Conservation (phyloP, 805 yeast genomes). For the Schwanniomyces pseudopolymorphus region DNA sequence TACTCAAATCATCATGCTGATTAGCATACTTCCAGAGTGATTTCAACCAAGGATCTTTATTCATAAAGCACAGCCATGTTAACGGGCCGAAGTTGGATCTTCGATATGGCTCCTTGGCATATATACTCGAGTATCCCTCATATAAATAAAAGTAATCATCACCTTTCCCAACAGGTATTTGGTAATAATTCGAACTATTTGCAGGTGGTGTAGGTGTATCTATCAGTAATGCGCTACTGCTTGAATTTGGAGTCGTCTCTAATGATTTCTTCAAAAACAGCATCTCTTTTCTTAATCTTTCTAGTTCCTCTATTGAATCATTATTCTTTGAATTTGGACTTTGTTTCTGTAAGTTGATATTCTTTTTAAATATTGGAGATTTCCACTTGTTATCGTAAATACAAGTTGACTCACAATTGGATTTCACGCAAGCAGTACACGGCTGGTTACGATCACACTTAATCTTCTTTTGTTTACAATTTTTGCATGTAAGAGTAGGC, state of each 20-base stretch:
- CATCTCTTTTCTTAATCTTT: conserved; percentile 16
- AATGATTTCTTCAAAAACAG: conserved; percentile 12
- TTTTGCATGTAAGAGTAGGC: conserved; percentile 31
- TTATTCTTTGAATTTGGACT: neutral
- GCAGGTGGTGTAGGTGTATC: neutral
- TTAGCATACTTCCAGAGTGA: conserved; percentile 6
- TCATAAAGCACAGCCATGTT: conserved; percentile 42
- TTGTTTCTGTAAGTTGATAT: conserved; percentile 18
- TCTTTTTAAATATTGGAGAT: conserved; percentile 4
- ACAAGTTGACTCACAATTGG: conserved; percentile 17
- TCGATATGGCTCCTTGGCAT: conserved; percentile 29
- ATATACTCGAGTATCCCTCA: conserved; percentile 41
- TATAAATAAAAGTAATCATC: conserved; percentile 38
- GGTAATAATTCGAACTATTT: neutral
- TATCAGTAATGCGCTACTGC: neutral
- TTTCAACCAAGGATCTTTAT: conserved; percentile 37
- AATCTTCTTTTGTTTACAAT: conserved; percentile 36
- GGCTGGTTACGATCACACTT: conserved; percentile 38
- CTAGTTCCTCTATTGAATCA: conserved; percentile 14
- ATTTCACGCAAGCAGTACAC: conserved; percentile 34
- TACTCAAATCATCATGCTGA: neutral
- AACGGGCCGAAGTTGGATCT: conserved; percentile 47
- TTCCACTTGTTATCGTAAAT: conserved; percentile 13
- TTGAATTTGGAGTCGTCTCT: neutral
- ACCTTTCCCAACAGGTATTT: neutral